Percentiles rank a stretch among this genome's conserved stretches.
Conservation (phyloP, 2,329 filamentous ascomycete genomes). For the Paraphaeosphaeria minitans region DNA sequence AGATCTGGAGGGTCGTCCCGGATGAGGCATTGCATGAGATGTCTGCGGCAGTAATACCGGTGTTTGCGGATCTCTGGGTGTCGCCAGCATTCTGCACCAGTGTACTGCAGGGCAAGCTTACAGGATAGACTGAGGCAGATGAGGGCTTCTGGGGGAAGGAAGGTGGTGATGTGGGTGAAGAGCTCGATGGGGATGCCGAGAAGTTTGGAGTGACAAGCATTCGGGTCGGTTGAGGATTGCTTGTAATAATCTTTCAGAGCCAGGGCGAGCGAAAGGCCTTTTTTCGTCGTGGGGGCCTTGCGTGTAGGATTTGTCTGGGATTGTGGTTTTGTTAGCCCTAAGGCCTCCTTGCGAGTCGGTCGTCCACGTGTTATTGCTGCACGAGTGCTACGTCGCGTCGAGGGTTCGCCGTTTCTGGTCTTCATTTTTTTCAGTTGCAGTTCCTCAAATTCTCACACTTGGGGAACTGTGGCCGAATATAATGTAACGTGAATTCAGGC, state of each 20-base stretch:
- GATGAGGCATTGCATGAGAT: not conserved
- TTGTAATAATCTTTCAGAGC: not conserved
- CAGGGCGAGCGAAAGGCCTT: no score
- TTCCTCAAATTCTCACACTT: no score
- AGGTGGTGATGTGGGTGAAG: not conserved
- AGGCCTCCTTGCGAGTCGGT: no score
- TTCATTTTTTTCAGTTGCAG: no score
- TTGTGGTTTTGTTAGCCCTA: no score
- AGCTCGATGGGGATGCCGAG: slow-evolving; percentile 8
- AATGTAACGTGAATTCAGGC: no score
- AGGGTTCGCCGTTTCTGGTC: no score
- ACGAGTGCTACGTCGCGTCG: no score
- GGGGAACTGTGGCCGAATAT: no score
- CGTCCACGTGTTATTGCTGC: no score
- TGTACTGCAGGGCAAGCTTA: slow-evolving; percentile 6
- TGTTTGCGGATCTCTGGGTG: not conserved
- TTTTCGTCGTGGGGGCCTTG: no score
- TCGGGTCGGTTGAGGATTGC: not conserved
- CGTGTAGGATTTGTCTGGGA: no score
- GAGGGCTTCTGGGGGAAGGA: not conserved
- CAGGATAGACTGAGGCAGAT: slow-evolving; percentile 11
- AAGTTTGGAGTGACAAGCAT: not conserved
- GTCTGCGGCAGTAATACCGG: not conserved
- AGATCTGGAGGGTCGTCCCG: slow-evolving; percentile 1
- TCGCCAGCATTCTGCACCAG: slow-evolving; percentile 3